Evolutionary conservation across 2,329 filamentous ascomycete species (phyloP), one percentile per base, ranked within the genome.

Genomic region (Emergomyces africanus): DNA sequence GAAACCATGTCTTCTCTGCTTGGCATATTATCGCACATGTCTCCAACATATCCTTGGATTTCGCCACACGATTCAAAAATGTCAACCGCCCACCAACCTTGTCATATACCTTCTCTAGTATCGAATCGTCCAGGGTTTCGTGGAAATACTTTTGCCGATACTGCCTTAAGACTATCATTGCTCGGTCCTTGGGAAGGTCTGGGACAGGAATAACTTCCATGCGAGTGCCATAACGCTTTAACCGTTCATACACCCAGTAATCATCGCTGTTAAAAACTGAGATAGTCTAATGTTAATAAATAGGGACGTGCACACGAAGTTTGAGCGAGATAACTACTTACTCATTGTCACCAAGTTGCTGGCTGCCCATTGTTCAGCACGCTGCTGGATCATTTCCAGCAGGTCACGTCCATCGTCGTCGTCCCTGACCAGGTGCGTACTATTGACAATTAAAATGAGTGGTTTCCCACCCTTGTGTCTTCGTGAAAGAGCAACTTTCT

Each of bases 221-320:
- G 51, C 94, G 84, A 1, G 91, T 96, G 2, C 90, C 89, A 61
- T 96, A 86, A 70, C 89, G 86, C 78, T 96, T 96, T 57, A 99
- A 77, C 15, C 91, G 83, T 72, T 99, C 94, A 68, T 96, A 97
- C 0, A 99, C 88, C 94, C 94, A 99, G 74, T 96, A 99, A 70
- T 97, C 94, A 72, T 99, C 94, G 58, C 86, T 91, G 74, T 96
- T 97, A 76, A 99, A 90, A 39, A 99, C 85, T 79, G 44, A 28
- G 90, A 42, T 48, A 50, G 44, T 5, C 18, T 12, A 20, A 14
- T 33, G 23, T 41, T 33, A 44, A 53, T 57, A 44, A 20, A 10
- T 15, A 48, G n/a, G 57, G 9, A 35, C 10, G 2, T 37, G n/a
- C 8, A n/a, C 12, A 50, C 9, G 6, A 25, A n/a, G 14, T 23